Evolutionary conservation across 176 grass and related monocot genomes (phyloP), one percentile per base, ranked within the genome.

Genomic region (Carex cristatella): DNA sequence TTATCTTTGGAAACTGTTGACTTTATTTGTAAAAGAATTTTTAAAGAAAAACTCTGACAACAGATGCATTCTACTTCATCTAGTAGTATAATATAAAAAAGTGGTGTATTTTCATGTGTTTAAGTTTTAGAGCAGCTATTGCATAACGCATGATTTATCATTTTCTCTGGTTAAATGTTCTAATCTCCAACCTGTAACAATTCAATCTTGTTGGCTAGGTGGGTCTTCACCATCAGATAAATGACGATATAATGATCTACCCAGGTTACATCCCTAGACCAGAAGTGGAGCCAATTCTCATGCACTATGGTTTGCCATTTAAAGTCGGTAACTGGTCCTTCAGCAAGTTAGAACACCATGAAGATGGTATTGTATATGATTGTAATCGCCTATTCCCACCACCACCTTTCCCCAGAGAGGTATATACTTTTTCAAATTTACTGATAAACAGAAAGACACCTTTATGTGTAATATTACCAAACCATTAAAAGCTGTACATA

Each of bases 191-290:
- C 86, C 42, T 71, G 79, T 84, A 49, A 84, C 85, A 80, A 63
- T 82, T 56, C 87, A 72, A 59, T 84, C 65, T 37, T 86, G 28
- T 46, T 84, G 61, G 76, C 84, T 85, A 99, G 96, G 96, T 89
- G 59, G 93, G 96, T 81, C 90, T 99, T 83, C 88, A 86, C 10
- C 93, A 99, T 87, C 94, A 94, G 87, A 99, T 99, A 92, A 94
- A 94, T 86, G 93, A 94, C 85, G 96, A 95, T 61, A 89, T 99
- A 87, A 99, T 99, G 96, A 94, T 99, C 46, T 99, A 99, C 67
- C 96, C 96, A 69, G 93, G 96, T 85, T 94, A 99, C 88, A 91
- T 87, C 86, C 96, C 96, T 86, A 95, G 91, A 91, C 67, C 79
- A 79, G 88, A 88, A 62, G 61, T 81, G 73, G 91, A 99, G 61